These are phyloP conservation scores for Curvularia eragrostidis DNA, from an alignment of 2,329 filamentous ascomycete species.

Conservation along the genomic window DNA sequence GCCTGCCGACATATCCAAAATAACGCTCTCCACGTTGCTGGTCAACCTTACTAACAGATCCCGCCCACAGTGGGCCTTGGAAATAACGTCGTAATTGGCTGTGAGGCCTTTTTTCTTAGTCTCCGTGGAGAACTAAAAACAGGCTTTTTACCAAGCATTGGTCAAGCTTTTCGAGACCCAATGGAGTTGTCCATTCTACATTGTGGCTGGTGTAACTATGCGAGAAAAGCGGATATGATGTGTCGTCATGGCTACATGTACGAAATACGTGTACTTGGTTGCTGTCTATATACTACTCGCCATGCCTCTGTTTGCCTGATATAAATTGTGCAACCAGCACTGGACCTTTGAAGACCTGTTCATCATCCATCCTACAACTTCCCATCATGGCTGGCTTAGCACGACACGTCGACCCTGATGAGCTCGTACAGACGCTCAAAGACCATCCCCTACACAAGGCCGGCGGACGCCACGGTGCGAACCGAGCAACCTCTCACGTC, in stretches of 20 bases:
- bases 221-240: constrained; percentile 9
- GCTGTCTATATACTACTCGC: neutral
- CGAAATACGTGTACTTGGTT: constrained; percentile 8
- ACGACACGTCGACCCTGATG: constrained; percentile 59
- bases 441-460: constrained; percentile 53
- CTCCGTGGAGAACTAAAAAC: constrained; percentile 21
- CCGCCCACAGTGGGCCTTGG: constrained; percentile 1
- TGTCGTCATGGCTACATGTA: constrained; percentile 22
- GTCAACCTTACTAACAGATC: neutral
- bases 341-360: neutral
- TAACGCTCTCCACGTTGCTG: neutral
- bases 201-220: neutral
- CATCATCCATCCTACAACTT: neutral
- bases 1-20: neutral
- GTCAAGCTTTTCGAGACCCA: constrained; percentile 1
- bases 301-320: neutral
- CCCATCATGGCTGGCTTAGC: constrained; percentile 57
- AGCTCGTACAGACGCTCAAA: constrained; percentile 62
- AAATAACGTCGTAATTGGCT: constrained; percentile 2
- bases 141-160: constrained; percentile 34
- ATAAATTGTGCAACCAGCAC: neutral
- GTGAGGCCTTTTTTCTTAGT: neutral
- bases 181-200: constrained; percentile 2
- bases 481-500: constrained; percentile 55
- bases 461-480: constrained; percentile 43